Evolutionary conservation across 106 monocot species (phyloP), one percentile per base, ranked within the genome.

Genomic region (Chionographis japonica): DNA sequence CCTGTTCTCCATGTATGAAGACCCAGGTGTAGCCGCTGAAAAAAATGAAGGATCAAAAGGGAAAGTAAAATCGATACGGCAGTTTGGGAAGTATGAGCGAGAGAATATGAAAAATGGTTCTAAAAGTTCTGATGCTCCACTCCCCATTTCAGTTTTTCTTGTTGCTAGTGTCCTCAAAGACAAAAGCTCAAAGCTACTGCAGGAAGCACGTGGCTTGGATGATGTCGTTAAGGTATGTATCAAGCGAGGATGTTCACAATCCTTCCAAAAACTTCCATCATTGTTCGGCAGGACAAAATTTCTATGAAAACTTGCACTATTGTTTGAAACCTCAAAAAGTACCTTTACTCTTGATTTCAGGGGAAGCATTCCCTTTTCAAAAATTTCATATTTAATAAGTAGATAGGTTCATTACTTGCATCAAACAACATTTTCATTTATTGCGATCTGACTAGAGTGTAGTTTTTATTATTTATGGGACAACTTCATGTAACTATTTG

Each of bases 141-240:
- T 94, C 20, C 94, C 94, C 4, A 94, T 94, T 60, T 83, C 94
- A 27, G 90, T 90, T 74, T 94, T 94, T 65, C 80, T 94, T 65
- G 94, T 94, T 70, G 94, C 94, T 13, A 88, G 90, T 75, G 94
- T 94, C 52, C 83, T 94, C 61, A 88, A 90, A 72, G 74, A 85
- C 54, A 90, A 90, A 69, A 94, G 90, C 36, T 63, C 82, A 42
- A 90, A 83, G 71, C 72, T 94, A 49, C 18, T 94, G 81, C 82
- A 78, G 39, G 90, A 94, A 83, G 94, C 94, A 54, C 72, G 79
- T 51, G 94, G 94, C 27, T 42, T 94, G 8, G 94, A 94, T 79
- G 94, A 94, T 73, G 88, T 94, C 75, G 78, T 94, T 36, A 90
- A 88, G 85, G 94, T 90, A 78, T 68, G 62, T 8, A 58, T 13